Evolutionary conservation across 2,329 filamentous ascomycete genomes (phyloP).

Genomic region (Bipolaris gigantea): DNA sequence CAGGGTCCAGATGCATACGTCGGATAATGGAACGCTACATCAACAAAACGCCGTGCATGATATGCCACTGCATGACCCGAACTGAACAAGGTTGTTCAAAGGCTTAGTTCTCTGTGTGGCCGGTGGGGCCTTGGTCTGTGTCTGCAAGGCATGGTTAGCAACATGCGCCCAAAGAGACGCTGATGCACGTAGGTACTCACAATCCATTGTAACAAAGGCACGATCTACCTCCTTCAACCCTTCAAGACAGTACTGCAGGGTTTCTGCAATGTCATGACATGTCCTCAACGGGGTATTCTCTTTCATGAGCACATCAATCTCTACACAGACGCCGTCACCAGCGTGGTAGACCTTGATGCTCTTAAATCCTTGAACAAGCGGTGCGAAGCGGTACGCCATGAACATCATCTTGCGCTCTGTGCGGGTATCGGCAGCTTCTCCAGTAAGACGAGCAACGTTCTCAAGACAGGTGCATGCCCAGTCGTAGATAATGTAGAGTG

Average conservation of each 20-base stretch:
- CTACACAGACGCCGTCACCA: constrained; percentile 65
- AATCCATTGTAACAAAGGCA: constrained; percentile 57
- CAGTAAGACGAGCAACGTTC: constrained; percentile 62
- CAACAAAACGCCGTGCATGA: constrained; percentile 6
- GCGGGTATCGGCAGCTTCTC: constrained; percentile 57
- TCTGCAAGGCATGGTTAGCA: constrained; percentile 21
- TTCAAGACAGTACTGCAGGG: constrained; percentile 64
- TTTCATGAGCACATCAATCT: constrained; percentile 62
- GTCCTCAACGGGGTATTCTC: constrained; percentile 56
- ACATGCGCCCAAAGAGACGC: not conserved
- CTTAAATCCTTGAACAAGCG: constrained; percentile 59
- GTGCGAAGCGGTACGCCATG: constrained; percentile 60
- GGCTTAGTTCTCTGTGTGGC: constrained; percentile 16
- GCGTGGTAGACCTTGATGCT: constrained; percentile 62
- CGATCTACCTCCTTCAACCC: constrained; percentile 57
- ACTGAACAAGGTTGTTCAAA: not conserved
- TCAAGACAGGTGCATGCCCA: constrained; percentile 65
- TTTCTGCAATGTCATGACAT: constrained; percentile 64
- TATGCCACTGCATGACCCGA: not conserved
- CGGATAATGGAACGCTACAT: not conserved
- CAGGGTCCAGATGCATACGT: not conserved
- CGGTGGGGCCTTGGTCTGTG: constrained; percentile 30
- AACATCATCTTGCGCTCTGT: constrained; percentile 61
- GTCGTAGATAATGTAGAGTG: constrained; percentile 69
- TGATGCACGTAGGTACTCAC: constrained; percentile 32